A percentile compares a stretch with the other conserved stretches of the same genome.
Evolutionary conservation across 805 yeast genomes (phyloP).

Genomic region (Cyberlindnera bimundalis): DNA sequence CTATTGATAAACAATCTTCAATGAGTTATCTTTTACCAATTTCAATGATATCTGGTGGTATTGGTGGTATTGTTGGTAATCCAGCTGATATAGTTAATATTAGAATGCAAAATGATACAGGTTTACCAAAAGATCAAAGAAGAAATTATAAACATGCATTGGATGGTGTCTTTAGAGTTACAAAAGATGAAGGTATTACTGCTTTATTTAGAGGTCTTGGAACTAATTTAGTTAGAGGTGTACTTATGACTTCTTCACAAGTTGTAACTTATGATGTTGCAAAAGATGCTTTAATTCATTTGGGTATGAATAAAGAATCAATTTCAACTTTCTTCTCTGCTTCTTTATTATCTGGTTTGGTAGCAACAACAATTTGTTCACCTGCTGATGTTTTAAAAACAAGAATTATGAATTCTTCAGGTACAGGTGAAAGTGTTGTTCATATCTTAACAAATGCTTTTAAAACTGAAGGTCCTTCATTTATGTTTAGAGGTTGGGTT

Average conservation of each 20-base stretch:
- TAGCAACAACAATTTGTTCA: constrained; percentile 88
- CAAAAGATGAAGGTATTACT: constrained; percentile 53
- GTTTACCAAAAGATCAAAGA: constrained; percentile 59
- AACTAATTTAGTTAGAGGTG: constrained; percentile 78
- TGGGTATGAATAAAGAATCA: constrained; percentile 53
- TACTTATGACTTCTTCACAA: constrained; percentile 87
- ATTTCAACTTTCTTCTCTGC: constrained; percentile 76
- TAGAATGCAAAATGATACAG: constrained; percentile 86
- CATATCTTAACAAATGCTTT: constrained; percentile 52
- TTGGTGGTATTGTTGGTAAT: constrained; percentile 84
- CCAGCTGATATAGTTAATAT: constrained; percentile 87
- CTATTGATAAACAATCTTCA: constrained; percentile 45
- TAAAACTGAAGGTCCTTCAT: constrained; percentile 66
- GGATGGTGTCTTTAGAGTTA: constrained; percentile 65
- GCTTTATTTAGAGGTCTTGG: constrained; percentile 69
- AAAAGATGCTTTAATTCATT: constrained; percentile 53
- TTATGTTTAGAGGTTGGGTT: constrained; percentile 89
- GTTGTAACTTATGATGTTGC: constrained; percentile 84
- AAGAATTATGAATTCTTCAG: constrained; percentile 68
- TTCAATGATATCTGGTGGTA: constrained; percentile 82
- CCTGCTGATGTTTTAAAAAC: constrained; percentile 93
- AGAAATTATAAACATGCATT: constrained; percentile 75
- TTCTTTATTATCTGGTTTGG: constrained; percentile 76
- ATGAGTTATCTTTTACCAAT: constrained; percentile 62
- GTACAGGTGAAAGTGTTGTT: constrained; percentile 43